Base-by-base conservation (phyloP, 139 green algal species). In the Mesotaenium endlicherianum region DNA sequence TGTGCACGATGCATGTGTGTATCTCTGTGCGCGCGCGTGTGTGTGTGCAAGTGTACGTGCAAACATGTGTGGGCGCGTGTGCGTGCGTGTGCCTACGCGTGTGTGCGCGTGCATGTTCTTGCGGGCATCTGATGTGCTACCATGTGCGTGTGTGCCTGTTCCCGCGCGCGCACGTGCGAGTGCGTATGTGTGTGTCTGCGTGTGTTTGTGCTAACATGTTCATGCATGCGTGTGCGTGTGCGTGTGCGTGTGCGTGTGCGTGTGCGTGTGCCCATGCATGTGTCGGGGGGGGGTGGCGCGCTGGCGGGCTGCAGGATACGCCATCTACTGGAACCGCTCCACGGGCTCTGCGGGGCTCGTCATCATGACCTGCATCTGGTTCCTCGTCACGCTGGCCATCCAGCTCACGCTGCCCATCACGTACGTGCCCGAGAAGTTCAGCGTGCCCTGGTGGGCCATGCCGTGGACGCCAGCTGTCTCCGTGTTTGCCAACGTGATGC, bases 401-500 rank as follows among this genome's bases (percentile, higher is more conserved):
- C 20, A 45, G 17, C 36, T 82, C 75, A 82, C 75, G 17, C 72
- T 82, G 75, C 75, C 75, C 14, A 82, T 82, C 6, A 26, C 72
- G 6, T 82, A 79, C 58, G 47, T 82, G 11, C 75, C 75, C 39
- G 47, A 34, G 5, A 82, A 82, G 36, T 82, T 82, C 58, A 43
- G 31, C 11, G 17, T 82, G 55, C 75, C 75, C 3, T 40, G n/a
- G 30, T 82, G 42, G 43, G 3, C n/a, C 11, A 69, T 82, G 75
- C 75, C 75, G 11, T 82, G 75, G 75, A 40, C 40, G 5, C 75
- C 75, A 16, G 31, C 75, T 30, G 38, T 39, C 47, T 82, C 75
- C 14, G 72, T 82, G 30, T 82, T 69, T 36, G 75, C 75, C 44
- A 82, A 82, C 40, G 47, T 82, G 4, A 82, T 82, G 75, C 47